A percentile compares a stretch with the other conserved stretches of the same genome.
phyloP scores from a whole-genome alignment of 441 rosid species.

The Theobroma grandiflorum region DNA sequence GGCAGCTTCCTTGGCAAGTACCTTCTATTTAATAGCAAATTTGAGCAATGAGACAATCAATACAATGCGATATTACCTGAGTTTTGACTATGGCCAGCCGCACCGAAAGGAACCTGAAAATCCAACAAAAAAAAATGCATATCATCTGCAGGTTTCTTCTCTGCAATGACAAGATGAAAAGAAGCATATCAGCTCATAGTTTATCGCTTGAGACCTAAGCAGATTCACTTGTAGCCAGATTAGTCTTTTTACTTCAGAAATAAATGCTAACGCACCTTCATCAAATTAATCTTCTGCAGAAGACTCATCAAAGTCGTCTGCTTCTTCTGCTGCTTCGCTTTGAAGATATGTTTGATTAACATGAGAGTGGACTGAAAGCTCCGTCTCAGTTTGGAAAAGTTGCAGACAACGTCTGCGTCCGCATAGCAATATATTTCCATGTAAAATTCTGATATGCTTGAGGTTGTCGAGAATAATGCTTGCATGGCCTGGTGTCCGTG shows the following conservation, averaged over 20 bases:
- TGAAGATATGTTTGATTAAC: no score
- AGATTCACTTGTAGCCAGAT: conserved; percentile 4
- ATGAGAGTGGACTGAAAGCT: no score
- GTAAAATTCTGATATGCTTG: no score
- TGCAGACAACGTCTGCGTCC: no score
- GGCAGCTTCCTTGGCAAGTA: no score
- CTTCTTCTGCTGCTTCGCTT: no score
- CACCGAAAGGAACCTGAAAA: conserved; percentile 57
- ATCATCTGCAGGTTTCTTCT: conserved; percentile 65
- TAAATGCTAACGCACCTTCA: conserved; percentile 66
- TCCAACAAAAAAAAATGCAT: neutral
- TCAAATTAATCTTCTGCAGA: conserved; percentile 42
- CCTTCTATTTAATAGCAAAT: neutral
- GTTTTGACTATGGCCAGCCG: conserved; percentile 52
- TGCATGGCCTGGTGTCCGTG: no score
- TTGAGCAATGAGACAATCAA: conserved; percentile 29
- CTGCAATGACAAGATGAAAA: conserved; percentile 45
- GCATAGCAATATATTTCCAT: no score
- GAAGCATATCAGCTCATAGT: conserved; percentile 12
- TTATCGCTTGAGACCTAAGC: neutral
- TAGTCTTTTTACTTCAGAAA: conserved; percentile 8
- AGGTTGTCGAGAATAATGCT: no score
- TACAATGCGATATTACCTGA: conserved; percentile 41
- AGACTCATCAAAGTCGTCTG: no score
- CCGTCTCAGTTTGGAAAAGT: no score